A percentile compares a stretch with the other conserved stretches of the same genome.
phyloP scores from a whole-genome alignment of 805 yeast species.

The Wickerhamomyces tratensis region DNA sequence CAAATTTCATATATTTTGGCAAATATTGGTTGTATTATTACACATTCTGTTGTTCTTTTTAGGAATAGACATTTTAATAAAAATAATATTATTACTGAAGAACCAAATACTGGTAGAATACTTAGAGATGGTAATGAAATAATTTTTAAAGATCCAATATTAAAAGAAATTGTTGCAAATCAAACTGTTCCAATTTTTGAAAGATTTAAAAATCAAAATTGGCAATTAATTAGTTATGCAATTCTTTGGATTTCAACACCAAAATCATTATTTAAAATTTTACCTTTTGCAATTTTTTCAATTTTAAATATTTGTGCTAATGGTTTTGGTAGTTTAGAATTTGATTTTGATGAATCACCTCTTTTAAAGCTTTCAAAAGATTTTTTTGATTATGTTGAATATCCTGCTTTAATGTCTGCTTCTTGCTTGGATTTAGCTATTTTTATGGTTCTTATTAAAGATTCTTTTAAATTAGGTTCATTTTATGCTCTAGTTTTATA shows the following conservation, averaged over 20 bases:
- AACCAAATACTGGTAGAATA: slow-evolving; percentile 7
- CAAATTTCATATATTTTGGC: slow-evolving; percentile 8
- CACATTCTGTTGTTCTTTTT: slow-evolving; percentile 16
- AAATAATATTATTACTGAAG: too few relatives aligned
- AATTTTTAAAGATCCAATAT: slow-evolving; percentile 5
- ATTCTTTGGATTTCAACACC: slow-evolving; percentile 28
- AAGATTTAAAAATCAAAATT: slow-evolving; percentile 30
- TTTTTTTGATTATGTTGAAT: slow-evolving; percentile 25
- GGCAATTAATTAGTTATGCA: slow-evolving; percentile 27
- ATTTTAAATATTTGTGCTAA: slow-evolving; percentile 21
- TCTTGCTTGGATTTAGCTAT: slow-evolving; percentile 29
- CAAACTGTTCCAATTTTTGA: slow-evolving; percentile 20
- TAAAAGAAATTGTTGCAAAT: slow-evolving; percentile 5
- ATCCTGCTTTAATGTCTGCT: slow-evolving; percentile 26
- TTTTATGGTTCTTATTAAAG: slow-evolving; percentile 20
- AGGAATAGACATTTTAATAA: slow-evolving; percentile 4
- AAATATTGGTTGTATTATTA: slow-evolving; percentile 10
- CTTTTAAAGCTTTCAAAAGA: slow-evolving; percentile 22
- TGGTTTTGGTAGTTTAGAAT: slow-evolving; percentile 17
- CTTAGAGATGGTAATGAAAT: background rate
- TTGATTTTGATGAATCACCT: slow-evolving; percentile 23
- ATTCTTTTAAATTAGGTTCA: slow-evolving; percentile 15
- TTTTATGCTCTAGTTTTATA: slow-evolving; percentile 25
- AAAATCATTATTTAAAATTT: slow-evolving; percentile 22
- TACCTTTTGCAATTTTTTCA: slow-evolving; percentile 33